These are phyloP conservation scores for Fusarium drepaniforme DNA, from an alignment of 2,329 filamentous ascomycete species.

Conservation along the genomic window DNA sequence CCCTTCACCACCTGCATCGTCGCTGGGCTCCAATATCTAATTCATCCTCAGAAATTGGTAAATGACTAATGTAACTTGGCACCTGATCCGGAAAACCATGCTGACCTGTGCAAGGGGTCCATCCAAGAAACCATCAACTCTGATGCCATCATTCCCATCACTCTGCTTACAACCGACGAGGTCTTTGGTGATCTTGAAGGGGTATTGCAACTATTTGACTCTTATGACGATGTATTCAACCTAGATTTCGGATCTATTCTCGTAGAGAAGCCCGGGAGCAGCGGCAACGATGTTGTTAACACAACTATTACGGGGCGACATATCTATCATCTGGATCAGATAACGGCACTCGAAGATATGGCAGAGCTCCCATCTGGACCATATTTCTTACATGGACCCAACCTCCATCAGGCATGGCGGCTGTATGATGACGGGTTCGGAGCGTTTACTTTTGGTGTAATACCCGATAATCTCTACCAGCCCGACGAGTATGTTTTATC, in stretches of 20 bases:
- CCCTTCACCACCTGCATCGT: slow-evolving; percentile 53
- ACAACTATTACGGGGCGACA: background rate
- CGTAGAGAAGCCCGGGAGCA: slow-evolving; percentile 51
- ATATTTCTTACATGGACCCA: slow-evolving; percentile 56
- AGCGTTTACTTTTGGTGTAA: slow-evolving; percentile 53
- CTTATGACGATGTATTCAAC: slow-evolving; percentile 54
- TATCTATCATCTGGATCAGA: slow-evolving; percentile 39
- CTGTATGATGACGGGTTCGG: slow-evolving; percentile 54
- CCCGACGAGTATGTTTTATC: slow-evolving; percentile 40
- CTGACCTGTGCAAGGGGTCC: slow-evolving; percentile 47
- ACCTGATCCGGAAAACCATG: background rate
- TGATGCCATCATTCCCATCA: slow-evolving; percentile 55
- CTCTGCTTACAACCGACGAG: slow-evolving; percentile 53
- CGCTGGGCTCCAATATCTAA: slow-evolving; percentile 54
- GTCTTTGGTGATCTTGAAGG: slow-evolving; percentile 52
- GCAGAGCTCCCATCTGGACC: slow-evolving; percentile 53
- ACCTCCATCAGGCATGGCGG: slow-evolving; percentile 56
- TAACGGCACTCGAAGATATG: slow-evolving; percentile 33
- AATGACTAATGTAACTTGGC: slow-evolving; percentile 19
- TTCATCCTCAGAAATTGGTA: slow-evolving; percentile 55
- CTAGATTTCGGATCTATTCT: slow-evolving; percentile 54
- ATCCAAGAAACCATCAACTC: slow-evolving; percentile 57
- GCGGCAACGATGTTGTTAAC: slow-evolving; percentile 13
- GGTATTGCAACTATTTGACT: slow-evolving; percentile 48
- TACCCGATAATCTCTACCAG: slow-evolving; percentile 49